phyloP scores from a whole-genome alignment of 768 basidiomycete species.

The Daedaleopsis sinensis region DNA sequence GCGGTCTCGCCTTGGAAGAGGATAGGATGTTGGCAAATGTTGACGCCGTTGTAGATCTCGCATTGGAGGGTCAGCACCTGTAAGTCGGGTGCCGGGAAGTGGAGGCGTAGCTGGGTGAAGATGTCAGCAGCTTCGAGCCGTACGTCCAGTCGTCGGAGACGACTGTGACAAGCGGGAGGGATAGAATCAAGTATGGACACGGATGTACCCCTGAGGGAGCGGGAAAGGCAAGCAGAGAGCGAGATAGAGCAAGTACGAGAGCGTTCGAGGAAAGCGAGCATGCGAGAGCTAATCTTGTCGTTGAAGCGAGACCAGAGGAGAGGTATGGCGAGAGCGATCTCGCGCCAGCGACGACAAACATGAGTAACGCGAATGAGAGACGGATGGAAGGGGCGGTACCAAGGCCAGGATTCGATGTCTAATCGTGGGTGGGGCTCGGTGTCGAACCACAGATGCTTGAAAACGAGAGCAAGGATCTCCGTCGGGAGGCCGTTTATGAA shows the following conservation, averaged over 20 bases:
- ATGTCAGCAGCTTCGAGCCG: neutral
- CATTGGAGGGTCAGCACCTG: constrained; percentile 2
- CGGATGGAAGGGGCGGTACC: neutral
- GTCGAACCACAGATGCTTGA: neutral
- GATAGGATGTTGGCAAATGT: neutral
- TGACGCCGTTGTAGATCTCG: neutral
- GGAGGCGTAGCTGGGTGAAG: constrained; percentile 3
- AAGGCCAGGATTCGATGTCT: constrained; percentile 7
- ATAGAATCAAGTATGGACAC: neutral
- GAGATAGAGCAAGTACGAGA: neutral
- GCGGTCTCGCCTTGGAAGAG: neutral
- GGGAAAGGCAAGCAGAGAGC: neutral
- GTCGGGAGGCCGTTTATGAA: neutral
- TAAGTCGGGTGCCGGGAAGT: neutral
- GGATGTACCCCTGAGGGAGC: neutral
- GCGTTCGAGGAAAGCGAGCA: constrained; percentile 4
- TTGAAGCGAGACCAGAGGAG: constrained; percentile 4
- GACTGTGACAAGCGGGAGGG: neutral
- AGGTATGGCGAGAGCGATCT: constrained; percentile 1
- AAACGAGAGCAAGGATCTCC: constrained; percentile 1
- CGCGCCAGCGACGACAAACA: constrained; percentile 3
- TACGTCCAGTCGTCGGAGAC: constrained; percentile 1
- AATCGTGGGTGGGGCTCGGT: constrained; percentile 2
- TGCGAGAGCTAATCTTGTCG: neutral
- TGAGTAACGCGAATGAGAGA: neutral